These are phyloP conservation scores for Trypanosoma mega DNA, from an alignment of 208 protist species.

Conservation along the genomic window DNA sequence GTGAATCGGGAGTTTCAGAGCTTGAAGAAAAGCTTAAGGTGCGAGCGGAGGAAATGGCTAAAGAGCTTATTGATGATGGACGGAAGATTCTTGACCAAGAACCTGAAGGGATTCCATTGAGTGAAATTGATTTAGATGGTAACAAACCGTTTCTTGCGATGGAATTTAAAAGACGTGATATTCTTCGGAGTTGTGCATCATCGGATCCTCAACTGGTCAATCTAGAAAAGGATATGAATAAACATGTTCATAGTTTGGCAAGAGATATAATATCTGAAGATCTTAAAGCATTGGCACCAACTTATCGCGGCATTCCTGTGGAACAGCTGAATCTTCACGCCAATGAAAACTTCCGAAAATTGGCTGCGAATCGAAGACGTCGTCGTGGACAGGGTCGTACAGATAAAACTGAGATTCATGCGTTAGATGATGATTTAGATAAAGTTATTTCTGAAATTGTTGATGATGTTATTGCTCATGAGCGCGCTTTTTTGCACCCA, in stretches of 20 bases:
- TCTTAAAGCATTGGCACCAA: slow-evolving; percentile 42
- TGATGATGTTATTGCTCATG: slow-evolving; percentile 67
- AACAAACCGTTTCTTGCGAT: slow-evolving; percentile 63
- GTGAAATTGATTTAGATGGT: slow-evolving; percentile 59
- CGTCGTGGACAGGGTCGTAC: slow-evolving; percentile 26
- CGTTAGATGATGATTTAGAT: slow-evolving; percentile 65
- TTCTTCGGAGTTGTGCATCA: too few relatives aligned
- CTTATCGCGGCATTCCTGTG: slow-evolving; percentile 66
- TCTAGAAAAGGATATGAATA: too few relatives aligned
- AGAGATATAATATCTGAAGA: slow-evolving; percentile 50
- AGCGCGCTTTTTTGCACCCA: slow-evolving; percentile 73
- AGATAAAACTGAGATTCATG: slow-evolving; percentile 24
- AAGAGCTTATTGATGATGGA: slow-evolving; percentile 26
- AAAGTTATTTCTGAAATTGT: slow-evolving; percentile 45
- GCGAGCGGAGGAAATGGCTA: slow-evolving; percentile 48
- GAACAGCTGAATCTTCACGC: slow-evolving; percentile 69
- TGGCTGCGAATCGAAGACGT: slow-evolving; percentile 50
- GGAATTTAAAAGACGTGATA: slow-evolving; percentile 48
- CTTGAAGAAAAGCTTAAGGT: slow-evolving; percentile 60
- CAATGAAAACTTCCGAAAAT: slow-evolving; percentile 58
- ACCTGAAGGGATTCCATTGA: slow-evolving; percentile 59
- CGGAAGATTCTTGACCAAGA: slow-evolving; percentile 48
- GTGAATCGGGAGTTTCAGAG: slow-evolving; percentile 23
- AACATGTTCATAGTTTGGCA: too few relatives aligned
- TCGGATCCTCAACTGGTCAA: too few relatives aligned